Percentiles rank a stretch among this genome's conserved stretches.
phyloP scores from a whole-genome alignment of 345 rosid species.

The Turritis glabra region DNA sequence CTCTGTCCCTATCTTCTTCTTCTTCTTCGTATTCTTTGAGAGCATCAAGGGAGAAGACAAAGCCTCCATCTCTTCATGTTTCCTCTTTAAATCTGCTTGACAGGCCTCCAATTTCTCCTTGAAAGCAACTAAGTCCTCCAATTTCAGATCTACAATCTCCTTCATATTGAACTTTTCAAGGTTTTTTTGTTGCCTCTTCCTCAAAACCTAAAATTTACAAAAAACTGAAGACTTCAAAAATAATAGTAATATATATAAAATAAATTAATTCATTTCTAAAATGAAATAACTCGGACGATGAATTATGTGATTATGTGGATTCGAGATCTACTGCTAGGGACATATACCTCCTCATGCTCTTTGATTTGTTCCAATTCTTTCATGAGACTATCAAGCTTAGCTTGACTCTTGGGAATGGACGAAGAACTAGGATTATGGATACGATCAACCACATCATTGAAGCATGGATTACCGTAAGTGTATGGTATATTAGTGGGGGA shows the following conservation, averaged over 20 bases:
- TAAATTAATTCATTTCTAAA: background rate
- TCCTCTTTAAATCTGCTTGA: background rate
- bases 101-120: background rate
- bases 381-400: background rate
- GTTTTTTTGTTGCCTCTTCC: background rate
- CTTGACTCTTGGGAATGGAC: background rate
- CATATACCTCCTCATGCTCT: background rate
- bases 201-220: background rate
- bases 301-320: background rate
- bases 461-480: slow-evolving; percentile 46
- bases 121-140: background rate
- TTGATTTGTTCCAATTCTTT: background rate
- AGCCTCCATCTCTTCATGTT: background rate
- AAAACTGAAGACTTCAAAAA: background rate
- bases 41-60: background rate
- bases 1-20: background rate
- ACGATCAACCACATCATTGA: slow-evolving; percentile 31
- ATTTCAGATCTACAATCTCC: background rate
- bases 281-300: background rate
- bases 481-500: slow-evolving; percentile 42
- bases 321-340: background rate
- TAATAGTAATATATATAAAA: background rate
- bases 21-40: background rate
- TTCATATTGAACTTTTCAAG: background rate
- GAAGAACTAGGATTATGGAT: background rate